phyloP scores from a whole-genome alignment of 2,329 filamentous ascomycete species.

The Lasiodiplodia gonubiensis region DNA sequence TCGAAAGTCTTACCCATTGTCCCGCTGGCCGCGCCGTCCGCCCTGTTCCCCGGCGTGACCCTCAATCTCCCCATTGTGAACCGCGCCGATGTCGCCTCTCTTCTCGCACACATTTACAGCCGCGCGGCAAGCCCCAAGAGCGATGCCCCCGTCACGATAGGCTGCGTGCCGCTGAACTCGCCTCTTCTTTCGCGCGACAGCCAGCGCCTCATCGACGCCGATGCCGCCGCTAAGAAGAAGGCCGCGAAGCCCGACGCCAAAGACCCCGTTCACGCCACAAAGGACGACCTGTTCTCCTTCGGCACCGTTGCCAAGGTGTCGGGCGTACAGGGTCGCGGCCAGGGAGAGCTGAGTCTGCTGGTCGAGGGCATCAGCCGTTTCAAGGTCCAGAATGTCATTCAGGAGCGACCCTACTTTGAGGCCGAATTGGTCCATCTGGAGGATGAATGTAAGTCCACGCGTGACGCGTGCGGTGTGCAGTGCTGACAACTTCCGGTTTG shows the following conservation, averaged over 20 bases:
- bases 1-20: slow-evolving; percentile 71
- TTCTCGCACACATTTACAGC: slow-evolving; percentile 85
- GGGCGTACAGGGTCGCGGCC: slow-evolving; percentile 54
- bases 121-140: slow-evolving; percentile 69
- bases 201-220: slow-evolving; percentile 69
- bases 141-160: slow-evolving; percentile 75
- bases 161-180: slow-evolving; percentile 84
- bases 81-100: slow-evolving; percentile 84
- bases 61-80: slow-evolving; percentile 83
- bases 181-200: slow-evolving; percentile 75
- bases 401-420: slow-evolving; percentile 86
- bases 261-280: slow-evolving; percentile 51
- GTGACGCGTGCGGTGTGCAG: not conserved
- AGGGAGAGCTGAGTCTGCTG: slow-evolving; percentile 74
- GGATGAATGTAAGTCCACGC: slow-evolving; percentile 65
- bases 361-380: slow-evolving; percentile 86
- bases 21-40: slow-evolving; percentile 77
- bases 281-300: slow-evolving; percentile 76
- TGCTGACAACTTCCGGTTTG: slow-evolving; percentile 25
- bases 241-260: slow-evolving; percentile 36
- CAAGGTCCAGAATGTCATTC: slow-evolving; percentile 72
- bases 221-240: slow-evolving; percentile 59
- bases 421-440: slow-evolving; percentile 74
- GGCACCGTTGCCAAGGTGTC: slow-evolving; percentile 69
- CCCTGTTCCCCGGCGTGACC: slow-evolving; percentile 84